Evolutionary conservation across 495 filamentous ascomycete species (phyloP), one percentile per base, ranked within the genome.

Genomic region (Pseudomonodictys pantanalensis): DNA sequence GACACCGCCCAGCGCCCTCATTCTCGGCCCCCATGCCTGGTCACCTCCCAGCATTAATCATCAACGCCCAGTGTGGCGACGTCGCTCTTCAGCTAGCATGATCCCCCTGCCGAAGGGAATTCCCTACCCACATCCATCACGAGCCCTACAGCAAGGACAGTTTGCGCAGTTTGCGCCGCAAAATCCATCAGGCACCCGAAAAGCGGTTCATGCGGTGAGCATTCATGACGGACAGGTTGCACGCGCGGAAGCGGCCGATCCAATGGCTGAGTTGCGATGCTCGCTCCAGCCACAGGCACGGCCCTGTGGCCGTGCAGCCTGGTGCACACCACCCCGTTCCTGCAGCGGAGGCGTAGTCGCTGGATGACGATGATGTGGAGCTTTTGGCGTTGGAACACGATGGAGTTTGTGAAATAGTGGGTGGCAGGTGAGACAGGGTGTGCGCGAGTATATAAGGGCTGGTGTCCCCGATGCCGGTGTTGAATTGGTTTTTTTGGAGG

Each of bases 11-110:
- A 41, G 12, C 38, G 20, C 38, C 38, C 38, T 41, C 38, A 41
- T 41, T 26, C 45, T 55, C 41, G 38, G 39, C 52, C 52, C 51
- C 49, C 52, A 45, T 44, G 10, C 6, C 2, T 20, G 35, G 17
- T 44, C 32, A 44, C 2, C 32, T 1, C 6, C 26, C 29, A 44
- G 11, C 25, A 29, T n/a, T n/a, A 25, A 11, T 41, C 23, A 45
- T 55, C 52, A 55, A 38, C 42, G 55, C 55, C 55, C 33, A 30
- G 12, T n/a, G 55, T 58, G 55, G 55, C 55, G 20, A 50, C 18
- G n/a, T 10, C 18, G 22, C 39, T 18, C 7, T 43, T 58, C 55
- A 58, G 55, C 55, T 58, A 41, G 55, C 32, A 58, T 58, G 55
- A 58, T n/a, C n/a, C 55, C 44, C 44, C 32, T 58, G 44, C 45